Evolutionary conservation across 371 early-diverging fungal genomes (phyloP), one percentile per base, ranked within the genome.

Genomic region (Mucor irregularis): DNA sequence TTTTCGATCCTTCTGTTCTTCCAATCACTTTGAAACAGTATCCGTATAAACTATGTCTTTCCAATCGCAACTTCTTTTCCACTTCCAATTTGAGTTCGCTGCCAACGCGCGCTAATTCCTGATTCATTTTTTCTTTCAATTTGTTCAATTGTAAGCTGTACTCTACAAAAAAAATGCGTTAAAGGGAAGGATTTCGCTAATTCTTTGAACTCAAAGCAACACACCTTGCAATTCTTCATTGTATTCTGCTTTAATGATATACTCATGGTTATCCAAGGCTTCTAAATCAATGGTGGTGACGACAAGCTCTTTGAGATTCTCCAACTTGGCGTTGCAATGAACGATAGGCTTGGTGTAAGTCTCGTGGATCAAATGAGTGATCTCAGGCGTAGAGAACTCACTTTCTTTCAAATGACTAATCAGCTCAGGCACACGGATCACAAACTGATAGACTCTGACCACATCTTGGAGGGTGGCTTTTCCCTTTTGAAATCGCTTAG

Each of bases 271-370:
- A 31, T 94, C 94, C 0, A 88, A 82, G 3, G 93, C 91, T 6
- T 86, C 86, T 19, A 98, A 70, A 69, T 98, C 99, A 47, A 98
- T 86, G 0, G 94, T 93, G 0, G 88, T 86, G 56, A 94, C 97
- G 3, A 97, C 92, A 28, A 96, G 71, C 29, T 86, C 75, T 9
- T 61, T 73, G 38, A 61, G 26, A n/a, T 58, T 63, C 5, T 28
- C 11, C 21, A 59, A 43, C 14, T 49, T 31, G 28, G 0, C 24
- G 37, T 37, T 13, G 30, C 22, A 37, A 9, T 35, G 58, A n/a
- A 31, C 50, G 4, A 74, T 53, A 1, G 45, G 46, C 9, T 45
- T 10, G 21, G 62, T 62, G 25, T 62, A 76, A 3, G 53, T 65
- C 2, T 56, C 40, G 9, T 66, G 31, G 14, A 76, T 44, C 22